Base-by-base conservation (phyloP, 2,329 filamentous ascomycete species). In the Meredithiella fracta region DNA sequence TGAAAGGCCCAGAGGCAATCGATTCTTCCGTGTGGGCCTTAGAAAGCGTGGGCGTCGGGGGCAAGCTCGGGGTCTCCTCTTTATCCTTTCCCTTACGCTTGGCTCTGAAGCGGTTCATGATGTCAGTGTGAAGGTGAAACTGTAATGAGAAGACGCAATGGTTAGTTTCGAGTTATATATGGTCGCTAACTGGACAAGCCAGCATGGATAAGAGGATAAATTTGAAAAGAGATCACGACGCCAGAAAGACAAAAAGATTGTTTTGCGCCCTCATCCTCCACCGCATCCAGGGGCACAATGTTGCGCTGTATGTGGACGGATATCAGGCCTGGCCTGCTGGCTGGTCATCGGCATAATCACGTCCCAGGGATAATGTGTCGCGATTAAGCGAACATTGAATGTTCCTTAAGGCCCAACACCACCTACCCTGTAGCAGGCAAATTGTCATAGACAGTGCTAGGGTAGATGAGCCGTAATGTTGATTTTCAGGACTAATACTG, bases 91-190 rank as follows among this genome's bases (percentile, higher is more conserved):
- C 76, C 75, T 80, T 85, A 73, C 82, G 88, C 70, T 83, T 83
- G 51, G 73, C 81, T 62, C 85, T 75, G 65, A 90, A 87, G 56
- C 85, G 80, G 70, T 91, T 89, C 85, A 90, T 90, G 2, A 17
- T 17, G 20, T 1, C 9, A 5, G 44, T 25, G 15, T 40, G 40
- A 44, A 22, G 15, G 7, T 20, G 40, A 22, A 44, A 15, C 11
- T 22, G 15, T 2, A 8, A 44, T 8, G 15, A 44, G 8, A n/a
- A n/a, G 40, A 44, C 8, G 20, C 17, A 44, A 9, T 44, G 15
- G 25, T 56, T 51, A 57, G 8, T 38, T 20, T n/a, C 15, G 51
- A 47, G 31, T 17, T 11, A 20, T 8, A 11, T 4, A 51, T 29
- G 40, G n/a, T 9, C 44, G n/a, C 29, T 22, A 47, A 17, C 20